Evolutionary conservation across 2,329 filamentous ascomycete genomes (phyloP).

Genomic region (Colletotrichum sp.): DNA sequence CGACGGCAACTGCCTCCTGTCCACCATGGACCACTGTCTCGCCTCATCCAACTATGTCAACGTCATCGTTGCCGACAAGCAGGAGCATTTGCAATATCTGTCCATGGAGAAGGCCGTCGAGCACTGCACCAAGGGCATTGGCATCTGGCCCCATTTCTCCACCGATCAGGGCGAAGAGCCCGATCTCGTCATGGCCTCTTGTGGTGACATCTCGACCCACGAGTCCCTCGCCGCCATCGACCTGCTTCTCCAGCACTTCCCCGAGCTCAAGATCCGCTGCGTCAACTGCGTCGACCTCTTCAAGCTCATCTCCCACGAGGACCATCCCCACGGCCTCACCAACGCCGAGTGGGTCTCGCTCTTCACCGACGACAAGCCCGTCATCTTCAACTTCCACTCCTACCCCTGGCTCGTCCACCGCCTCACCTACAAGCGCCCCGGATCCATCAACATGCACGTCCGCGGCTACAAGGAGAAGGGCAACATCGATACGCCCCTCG

Average conservation of each 20-base stretch:
- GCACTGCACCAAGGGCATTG: slow-evolving; percentile 80
- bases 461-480: slow-evolving; percentile 83
- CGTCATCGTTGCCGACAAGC: slow-evolving; percentile 80
- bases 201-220: slow-evolving; percentile 76
- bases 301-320: slow-evolving; percentile 72
- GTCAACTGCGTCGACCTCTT: slow-evolving; percentile 84
- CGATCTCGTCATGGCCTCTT: slow-evolving; percentile 78
- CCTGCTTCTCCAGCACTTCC: slow-evolving; percentile 73
- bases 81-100: slow-evolving; percentile 79
- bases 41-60: slow-evolving; percentile 80
- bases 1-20: slow-evolving; percentile 79
- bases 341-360: slow-evolving; percentile 70
- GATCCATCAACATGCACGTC: slow-evolving; percentile 73
- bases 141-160: slow-evolving; percentile 79
- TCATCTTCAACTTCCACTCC: slow-evolving; percentile 86
- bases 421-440: slow-evolving; percentile 76
- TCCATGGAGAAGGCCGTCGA: slow-evolving; percentile 73
- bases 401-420: slow-evolving; percentile 84
- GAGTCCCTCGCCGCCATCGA: slow-evolving; percentile 79
- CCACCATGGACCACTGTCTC: slow-evolving; percentile 78
- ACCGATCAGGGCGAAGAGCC: slow-evolving; percentile 73
- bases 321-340: slow-evolving; percentile 76
- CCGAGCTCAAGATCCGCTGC: slow-evolving; percentile 76
- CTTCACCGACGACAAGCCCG: slow-evolving; percentile 74
- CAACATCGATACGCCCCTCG: slow-evolving; percentile 82